Conservation (phyloP, 768 basidiomycete genomes). For the Mycena alexandri region DNA sequence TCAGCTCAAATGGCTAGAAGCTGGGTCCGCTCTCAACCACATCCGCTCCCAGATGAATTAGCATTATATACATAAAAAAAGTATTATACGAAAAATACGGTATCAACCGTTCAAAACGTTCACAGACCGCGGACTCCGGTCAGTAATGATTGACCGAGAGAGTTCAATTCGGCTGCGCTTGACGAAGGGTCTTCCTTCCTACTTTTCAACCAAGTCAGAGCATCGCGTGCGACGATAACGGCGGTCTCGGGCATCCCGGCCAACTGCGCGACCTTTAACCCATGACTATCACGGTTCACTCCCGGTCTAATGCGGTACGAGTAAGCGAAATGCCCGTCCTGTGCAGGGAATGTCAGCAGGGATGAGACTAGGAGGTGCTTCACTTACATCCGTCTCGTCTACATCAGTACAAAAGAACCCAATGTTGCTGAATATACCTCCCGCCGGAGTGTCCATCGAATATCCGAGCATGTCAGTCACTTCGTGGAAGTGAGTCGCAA, state of each 20-base stretch:
- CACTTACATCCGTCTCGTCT: slow-evolving; percentile 78
- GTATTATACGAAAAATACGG: slow-evolving; percentile 25
- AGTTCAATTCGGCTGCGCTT: slow-evolving; percentile 45
- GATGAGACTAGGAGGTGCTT: neutral
- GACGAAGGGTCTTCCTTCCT: slow-evolving; percentile 32
- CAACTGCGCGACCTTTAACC: slow-evolving; percentile 88
- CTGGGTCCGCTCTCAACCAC: slow-evolving; percentile 91
- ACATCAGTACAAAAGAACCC: slow-evolving; percentile 93
- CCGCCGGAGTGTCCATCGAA: slow-evolving; percentile 54
- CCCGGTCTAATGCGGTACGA: slow-evolving; percentile 85
- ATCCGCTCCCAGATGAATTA: slow-evolving; percentile 73
- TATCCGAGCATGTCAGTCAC: slow-evolving; percentile 87
- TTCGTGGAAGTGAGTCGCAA: slow-evolving; percentile 99
- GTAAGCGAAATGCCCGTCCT: slow-evolving; percentile 88
- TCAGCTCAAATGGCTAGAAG: slow-evolving; percentile 90
- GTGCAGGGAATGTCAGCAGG: slow-evolving; percentile 17
- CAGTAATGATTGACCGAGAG: slow-evolving; percentile 47
- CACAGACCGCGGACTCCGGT: neutral
- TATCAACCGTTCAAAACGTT: slow-evolving; percentile 4
- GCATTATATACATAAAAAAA: slow-evolving; percentile 35
- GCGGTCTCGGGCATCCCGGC: slow-evolving; percentile 84
- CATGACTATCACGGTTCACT: slow-evolving; percentile 92
- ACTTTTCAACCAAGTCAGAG: slow-evolving; percentile 57
- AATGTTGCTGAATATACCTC: slow-evolving; percentile 69
- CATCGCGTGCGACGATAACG: slow-evolving; percentile 70